A percentile compares a stretch with the other conserved stretches of the same genome.
Conservation (phyloP, 2,329 filamentous ascomycete species). For the Aspergillus quadricinctus region DNA sequence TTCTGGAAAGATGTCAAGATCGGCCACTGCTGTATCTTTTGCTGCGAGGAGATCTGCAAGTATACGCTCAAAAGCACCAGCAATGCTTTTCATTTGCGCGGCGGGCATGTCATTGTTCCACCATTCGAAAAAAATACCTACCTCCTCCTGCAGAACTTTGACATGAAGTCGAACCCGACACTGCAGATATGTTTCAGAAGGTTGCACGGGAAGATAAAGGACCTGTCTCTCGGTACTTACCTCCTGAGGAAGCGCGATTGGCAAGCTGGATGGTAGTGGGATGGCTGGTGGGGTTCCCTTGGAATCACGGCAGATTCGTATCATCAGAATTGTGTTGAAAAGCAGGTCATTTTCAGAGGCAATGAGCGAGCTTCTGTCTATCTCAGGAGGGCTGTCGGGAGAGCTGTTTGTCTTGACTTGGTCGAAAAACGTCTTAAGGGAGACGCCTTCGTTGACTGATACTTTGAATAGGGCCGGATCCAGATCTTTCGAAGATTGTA, state of each 20-base stretch:
- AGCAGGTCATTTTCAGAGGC: constrained; percentile 19
- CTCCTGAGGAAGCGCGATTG: constrained; percentile 29
- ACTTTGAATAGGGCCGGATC: constrained; percentile 21
- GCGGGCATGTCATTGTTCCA: constrained; percentile 34
- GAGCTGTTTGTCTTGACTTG: constrained; percentile 15
- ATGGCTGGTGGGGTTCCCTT: constrained; percentile 11
- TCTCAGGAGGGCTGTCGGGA: constrained; percentile 7
- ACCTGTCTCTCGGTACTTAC: constrained; percentile 16
- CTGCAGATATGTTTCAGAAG: constrained; percentile 16
- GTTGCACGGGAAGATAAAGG: neutral
- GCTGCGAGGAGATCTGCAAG: constrained; percentile 45
- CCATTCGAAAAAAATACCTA: constrained; percentile 38
- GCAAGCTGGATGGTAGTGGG: constrained; percentile 22
- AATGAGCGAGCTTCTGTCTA: constrained; percentile 3
- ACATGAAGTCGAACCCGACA: constrained; percentile 34
- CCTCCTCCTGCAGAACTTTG: constrained; percentile 30
- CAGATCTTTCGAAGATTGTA: constrained; percentile 11
- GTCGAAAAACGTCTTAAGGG: constrained; percentile 25
- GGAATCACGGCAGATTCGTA: constrained; percentile 27
- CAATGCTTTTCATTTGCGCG: constrained; percentile 43
- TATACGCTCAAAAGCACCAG: constrained; percentile 52
- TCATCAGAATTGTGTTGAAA: constrained; percentile 35
- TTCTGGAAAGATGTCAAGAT: constrained; percentile 53
- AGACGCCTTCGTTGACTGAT: constrained; percentile 26
- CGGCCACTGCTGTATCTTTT: constrained; percentile 40